Evolutionary conservation across 805 yeast species (phyloP), one percentile per base, ranked within the genome.

Genomic region (Kodamaea restingae): DNA sequence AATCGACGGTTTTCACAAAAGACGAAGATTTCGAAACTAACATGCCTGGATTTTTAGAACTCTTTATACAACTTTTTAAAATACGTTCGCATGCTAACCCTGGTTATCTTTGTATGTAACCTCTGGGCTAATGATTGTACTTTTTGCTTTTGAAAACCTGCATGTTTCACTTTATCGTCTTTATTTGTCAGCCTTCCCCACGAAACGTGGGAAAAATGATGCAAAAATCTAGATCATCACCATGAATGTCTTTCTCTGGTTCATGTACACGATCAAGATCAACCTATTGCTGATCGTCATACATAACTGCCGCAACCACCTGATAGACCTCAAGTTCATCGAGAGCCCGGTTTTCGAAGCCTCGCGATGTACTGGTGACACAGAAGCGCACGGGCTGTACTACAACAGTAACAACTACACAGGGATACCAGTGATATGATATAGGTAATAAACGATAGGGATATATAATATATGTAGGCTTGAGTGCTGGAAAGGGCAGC

Each of bases 221-320:
- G 28, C 28, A 25, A 11, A 27, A 27, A 27, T 27, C 4, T 14
- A 27, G 15, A n/a, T 4, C 10, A 7, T 15, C 28, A 14, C 14
- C 31, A 27, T 67, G 73, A 61, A 61, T 45, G 45, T 65, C 29
- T 42, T 65, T 12, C 49, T 62, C 24, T 51, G 63, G 38, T 42
- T 61, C 11, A 42, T 68, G 35, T 67, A 67, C 43, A 47, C 61
- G 29, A 49, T 68, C 32, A 67, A 67, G 46, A 49, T 63, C 33
- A 68, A 68, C 42, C 41, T 67, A 26, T 51, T 68, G 32, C 66
- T 58, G 35, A 50, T 66, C 21, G 42, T 68, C 17, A 61, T 68
- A 26, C 49, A 56, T 36, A 58, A 53, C 38, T 56, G 63, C 36
- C 54, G 71, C 36, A 52, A 60, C 18, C 52, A 57, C 18, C 60